Evolutionary conservation across 768 basidiomycete species (phyloP).

Genomic region (Pleurotus salmoneostramineus): DNA sequence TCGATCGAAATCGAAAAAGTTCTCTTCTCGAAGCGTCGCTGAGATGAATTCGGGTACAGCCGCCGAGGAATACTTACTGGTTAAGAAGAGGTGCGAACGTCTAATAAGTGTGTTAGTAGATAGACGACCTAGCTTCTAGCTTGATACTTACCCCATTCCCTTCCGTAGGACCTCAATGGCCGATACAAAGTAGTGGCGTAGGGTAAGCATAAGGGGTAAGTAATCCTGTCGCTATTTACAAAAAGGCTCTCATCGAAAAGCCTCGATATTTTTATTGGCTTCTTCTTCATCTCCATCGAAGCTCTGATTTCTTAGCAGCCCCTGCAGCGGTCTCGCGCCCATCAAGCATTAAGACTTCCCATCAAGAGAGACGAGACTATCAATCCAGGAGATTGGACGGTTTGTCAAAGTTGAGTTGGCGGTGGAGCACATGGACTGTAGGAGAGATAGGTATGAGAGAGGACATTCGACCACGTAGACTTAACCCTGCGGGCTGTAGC

Average conservation of each 20-base stretch:
- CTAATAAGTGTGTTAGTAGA: neutral
- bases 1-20: neutral
- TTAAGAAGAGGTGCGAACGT: neutral
- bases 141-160: too few species aligned
- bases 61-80: neutral
- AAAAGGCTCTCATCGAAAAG: neutral
- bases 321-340: neutral
- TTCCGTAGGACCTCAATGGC: too few species aligned
- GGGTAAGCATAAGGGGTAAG: neutral
- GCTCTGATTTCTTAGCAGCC: neutral
- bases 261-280: neutral
- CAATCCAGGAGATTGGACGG: neutral
- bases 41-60: conserved; percentile 7
- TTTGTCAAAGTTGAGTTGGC: neutral
- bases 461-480: neutral
- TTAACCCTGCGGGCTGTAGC: neutral
- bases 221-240: neutral
- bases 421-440: neutral
- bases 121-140: neutral
- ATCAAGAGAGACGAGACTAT: neutral
- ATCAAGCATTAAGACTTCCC: neutral
- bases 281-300: neutral
- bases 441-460: neutral
- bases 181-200: neutral
- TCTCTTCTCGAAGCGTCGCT: neutral